These are phyloP conservation scores for Pelargonium cotyledonis DNA, from an alignment of 441 rosid species.

Conservation along the genomic window DNA sequence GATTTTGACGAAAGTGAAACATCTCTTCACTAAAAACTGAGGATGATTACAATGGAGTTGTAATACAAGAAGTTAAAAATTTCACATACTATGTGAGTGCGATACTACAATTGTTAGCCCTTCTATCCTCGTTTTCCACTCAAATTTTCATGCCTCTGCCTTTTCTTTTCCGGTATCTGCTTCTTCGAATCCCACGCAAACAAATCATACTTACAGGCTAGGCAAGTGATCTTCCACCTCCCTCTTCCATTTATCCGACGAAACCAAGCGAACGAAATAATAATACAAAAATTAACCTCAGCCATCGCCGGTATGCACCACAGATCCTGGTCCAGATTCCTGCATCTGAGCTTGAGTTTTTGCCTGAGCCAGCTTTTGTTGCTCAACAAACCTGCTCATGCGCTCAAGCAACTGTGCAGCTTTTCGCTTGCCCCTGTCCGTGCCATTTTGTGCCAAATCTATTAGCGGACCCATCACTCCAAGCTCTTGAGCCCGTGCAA, in stretches of 20 bases:
- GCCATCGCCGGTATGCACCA: slow-evolving; percentile 32
- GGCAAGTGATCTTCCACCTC: slow-evolving; percentile 59
- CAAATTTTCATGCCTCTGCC: background rate
- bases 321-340: slow-evolving; percentile 29
- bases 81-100: slow-evolving; percentile 8
- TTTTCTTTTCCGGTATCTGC: background rate
- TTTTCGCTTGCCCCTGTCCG: slow-evolving; percentile 86
- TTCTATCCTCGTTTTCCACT: too few relatives aligned
- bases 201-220: slow-evolving; percentile 37
- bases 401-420: slow-evolving; percentile 81
- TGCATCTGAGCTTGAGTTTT: slow-evolving; percentile 28
- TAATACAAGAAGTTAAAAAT: slow-evolving; percentile 17
- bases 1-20: slow-evolving; percentile 26
- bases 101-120: too few relatives aligned
- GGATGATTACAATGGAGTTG: slow-evolving; percentile 38
- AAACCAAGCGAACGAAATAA: slow-evolving; percentile 17
- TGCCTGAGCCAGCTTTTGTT: slow-evolving; percentile 50
- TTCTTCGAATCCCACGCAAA: slow-evolving; percentile 24
- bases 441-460: slow-evolving; percentile 79
- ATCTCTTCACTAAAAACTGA: slow-evolving; percentile 49
- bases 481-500: slow-evolving; percentile 63
- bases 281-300: slow-evolving; percentile 27
- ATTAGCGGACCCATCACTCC: slow-evolving; percentile 60
- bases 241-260: slow-evolving; percentile 9
- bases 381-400: slow-evolving; percentile 54